Evolutionary conservation across 176 grass and related monocot genomes (phyloP), one percentile per base, ranked within the genome.

Genomic region (Rhipidocladum racemiflorum): DNA sequence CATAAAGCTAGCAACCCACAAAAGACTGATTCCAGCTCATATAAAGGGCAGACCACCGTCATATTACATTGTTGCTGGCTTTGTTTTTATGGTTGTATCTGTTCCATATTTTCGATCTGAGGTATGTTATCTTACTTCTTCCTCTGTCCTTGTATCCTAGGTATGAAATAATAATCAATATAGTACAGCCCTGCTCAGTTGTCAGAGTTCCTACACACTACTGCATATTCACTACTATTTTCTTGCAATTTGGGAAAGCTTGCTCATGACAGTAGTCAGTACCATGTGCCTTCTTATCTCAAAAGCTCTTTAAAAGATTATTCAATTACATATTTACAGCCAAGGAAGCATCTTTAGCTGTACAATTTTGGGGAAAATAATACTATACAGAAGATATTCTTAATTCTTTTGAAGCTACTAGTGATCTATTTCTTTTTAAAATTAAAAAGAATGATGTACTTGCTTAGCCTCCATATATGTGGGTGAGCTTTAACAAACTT

Each of bases 41-140:
- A 93, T 95, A 80, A 95, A 84, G 84, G 95, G 95, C 74, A 91
- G 61, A 34, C 88, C 88, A 46, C 95, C 95, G 6, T 93, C 95
- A 72, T 98, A 98, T 88, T 98, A 98, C 72, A 98, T 98, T 81
- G 88, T 98, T 86, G 96, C 90, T 88, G 96, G 96, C 50, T 95
- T 98, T 70, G 96, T 98, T 81, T 98, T 98, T 84, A 81, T 84
- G 54, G 83, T 70, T 2, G 81, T 98, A 23, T 95, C 92, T 72
- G 96, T 95, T 84, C 96, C 96, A 75, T 95, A 95, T 82, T 89
- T 98, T 84, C 90, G 96, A 80, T 98, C 96, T 29, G 96, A 98
- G 95, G 96, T 98, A 83, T 84, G 78, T 23, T 51, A 23, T 79
- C 18, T 63, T 72, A 67, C 17, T 48, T 50, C 4, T 4, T 53